A percentile compares a stretch with the other conserved stretches of the same genome.
phyloP scores from a whole-genome alignment of 2,329 filamentous ascomycete species.

The Nemania diffusa region DNA sequence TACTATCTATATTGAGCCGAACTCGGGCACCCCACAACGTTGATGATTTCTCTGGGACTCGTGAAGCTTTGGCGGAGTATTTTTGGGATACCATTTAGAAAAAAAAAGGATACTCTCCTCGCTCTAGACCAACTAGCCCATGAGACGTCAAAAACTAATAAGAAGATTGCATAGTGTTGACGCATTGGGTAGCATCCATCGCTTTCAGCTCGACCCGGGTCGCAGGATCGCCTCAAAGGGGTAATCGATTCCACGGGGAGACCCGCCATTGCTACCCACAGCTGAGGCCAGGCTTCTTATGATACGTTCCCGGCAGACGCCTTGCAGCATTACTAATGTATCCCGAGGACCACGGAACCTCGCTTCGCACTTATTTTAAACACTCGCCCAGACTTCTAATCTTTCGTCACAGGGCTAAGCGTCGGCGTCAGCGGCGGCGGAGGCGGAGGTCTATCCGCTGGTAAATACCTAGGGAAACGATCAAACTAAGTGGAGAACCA shows the following conservation, averaged over 20 bases:
- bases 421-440: too few species aligned
- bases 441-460: too few species aligned
- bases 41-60: background rate
- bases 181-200: background rate
- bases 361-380: background rate
- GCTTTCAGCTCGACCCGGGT: conserved; percentile 13
- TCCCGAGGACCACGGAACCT: background rate
- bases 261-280: conserved; percentile 3
- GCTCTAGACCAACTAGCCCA: background rate
- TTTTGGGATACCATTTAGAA: background rate
- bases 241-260: conserved; percentile 3
- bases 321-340: background rate
- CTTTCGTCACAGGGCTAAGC: too few species aligned
- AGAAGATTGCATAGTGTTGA: background rate
- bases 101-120: background rate
- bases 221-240: background rate
- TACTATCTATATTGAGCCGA: conserved; percentile 12
- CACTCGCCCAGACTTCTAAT: too few species aligned
- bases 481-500: background rate
- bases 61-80: background rate
- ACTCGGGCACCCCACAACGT: background rate
- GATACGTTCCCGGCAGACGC: background rate
- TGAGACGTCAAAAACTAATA: background rate
- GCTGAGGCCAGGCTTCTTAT: background rate
- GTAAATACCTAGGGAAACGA: background rate